Evolutionary conservation across 2,329 filamentous ascomycete genomes (phyloP).

Genomic region (Sphaerulina musiva): DNA sequence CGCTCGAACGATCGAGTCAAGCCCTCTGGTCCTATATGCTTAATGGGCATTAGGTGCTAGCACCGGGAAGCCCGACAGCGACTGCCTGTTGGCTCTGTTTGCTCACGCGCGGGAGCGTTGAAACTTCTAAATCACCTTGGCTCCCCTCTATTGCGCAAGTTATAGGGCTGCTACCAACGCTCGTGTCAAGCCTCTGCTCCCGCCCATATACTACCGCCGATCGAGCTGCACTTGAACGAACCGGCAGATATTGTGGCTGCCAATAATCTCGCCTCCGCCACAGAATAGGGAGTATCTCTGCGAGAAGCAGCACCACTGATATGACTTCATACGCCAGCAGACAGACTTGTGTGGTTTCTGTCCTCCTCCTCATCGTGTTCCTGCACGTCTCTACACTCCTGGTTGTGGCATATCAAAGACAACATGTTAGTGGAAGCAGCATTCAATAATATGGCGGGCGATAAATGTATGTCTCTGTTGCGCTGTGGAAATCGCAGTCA

Average conservation of each 20-base stretch:
- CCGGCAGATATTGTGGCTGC: not conserved
- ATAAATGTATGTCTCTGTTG: slow-evolving; percentile 1
- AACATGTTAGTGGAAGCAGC: not conserved
- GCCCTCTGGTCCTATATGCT: not conserved
- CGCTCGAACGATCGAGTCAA: not conserved
- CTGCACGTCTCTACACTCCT: slow-evolving; percentile 5
- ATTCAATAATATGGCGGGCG: not conserved
- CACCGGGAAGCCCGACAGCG: not conserved
- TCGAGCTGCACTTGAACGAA: not conserved
- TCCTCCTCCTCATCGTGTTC: slow-evolving; percentile 5
- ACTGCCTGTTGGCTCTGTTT: not conserved
- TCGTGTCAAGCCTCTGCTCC: not conserved
- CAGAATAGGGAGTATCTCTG: not conserved
- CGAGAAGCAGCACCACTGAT: not conserved
- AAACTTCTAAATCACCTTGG: not conserved
- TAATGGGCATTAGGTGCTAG: not conserved
- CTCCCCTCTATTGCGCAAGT: not conserved
- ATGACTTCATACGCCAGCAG: slow-evolving; percentile 5
- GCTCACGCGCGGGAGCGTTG: not conserved
- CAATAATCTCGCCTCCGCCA: not conserved
- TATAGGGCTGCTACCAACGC: not conserved
- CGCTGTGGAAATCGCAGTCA: not conserved
- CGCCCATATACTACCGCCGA: not conserved
- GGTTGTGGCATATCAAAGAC: slow-evolving; percentile 4
- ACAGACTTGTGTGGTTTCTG: slow-evolving; percentile 1